Evolutionary conservation across 139 green algal species (phyloP).

Genomic region (Pseudopediastrum boryanum): DNA sequence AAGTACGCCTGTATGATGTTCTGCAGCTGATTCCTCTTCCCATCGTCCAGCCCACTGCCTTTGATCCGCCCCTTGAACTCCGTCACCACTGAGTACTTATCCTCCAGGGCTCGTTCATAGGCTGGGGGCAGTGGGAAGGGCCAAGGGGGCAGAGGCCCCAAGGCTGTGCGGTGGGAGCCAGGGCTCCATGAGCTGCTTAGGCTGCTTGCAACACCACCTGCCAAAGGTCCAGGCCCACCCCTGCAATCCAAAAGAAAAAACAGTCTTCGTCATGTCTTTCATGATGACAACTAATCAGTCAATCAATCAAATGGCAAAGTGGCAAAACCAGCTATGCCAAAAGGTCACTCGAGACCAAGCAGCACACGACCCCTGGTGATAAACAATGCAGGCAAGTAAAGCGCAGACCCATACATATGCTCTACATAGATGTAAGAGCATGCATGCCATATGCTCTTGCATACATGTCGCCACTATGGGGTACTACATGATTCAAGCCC

Average conservation of each 20-base stretch:
- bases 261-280: too few species aligned
- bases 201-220: slow-evolving; percentile 50
- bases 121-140: slow-evolving; percentile 81
- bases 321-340: neutral
- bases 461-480: too few species aligned
- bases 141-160: slow-evolving; percentile 3
- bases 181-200: slow-evolving; percentile 41
- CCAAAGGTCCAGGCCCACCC: slow-evolving; percentile 42
- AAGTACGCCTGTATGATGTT: slow-evolving; percentile 86
- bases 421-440: neutral
- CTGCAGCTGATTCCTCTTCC: slow-evolving; percentile 79
- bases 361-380: neutral
- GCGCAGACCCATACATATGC: neutral
- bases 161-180: neutral
- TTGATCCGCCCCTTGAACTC: slow-evolving; percentile 74
- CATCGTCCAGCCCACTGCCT: slow-evolving; percentile 66
- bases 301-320: neutral
- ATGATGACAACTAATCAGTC: neutral
- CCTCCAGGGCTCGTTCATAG: slow-evolving; percentile 79
- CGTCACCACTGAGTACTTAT: slow-evolving; percentile 75
- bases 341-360: neutral
- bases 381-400: neutral
- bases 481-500: too few species aligned
- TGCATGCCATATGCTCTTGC: too few species aligned
- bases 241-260: slow-evolving; percentile 73